A percentile compares a stretch with the other conserved stretches of the same genome.
Evolutionary conservation across 441 rosid species (phyloP).

Genomic region (Manihot esculenta): DNA sequence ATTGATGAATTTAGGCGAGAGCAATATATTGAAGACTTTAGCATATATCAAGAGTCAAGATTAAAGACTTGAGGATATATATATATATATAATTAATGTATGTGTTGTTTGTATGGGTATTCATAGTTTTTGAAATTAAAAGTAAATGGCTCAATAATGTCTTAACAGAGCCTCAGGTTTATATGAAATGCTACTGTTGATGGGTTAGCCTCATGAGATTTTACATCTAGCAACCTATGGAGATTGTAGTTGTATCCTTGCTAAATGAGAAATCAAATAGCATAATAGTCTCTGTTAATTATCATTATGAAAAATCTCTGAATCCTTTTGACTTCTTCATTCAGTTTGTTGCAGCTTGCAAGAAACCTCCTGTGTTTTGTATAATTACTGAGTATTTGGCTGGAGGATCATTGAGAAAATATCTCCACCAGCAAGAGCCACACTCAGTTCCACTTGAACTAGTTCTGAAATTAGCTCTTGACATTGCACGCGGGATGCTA

Average conservation of each 20-base stretch:
- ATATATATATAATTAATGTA: neutral
- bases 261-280: constrained; percentile 7
- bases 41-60: neutral
- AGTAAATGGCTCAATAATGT: constrained; percentile 14
- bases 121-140: neutral
- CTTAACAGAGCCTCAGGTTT: neutral
- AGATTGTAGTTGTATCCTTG: neutral
- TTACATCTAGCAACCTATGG: constrained; percentile 6
- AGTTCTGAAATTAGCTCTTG: constrained; percentile 63
- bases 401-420: constrained; percentile 67
- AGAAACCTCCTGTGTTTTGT: constrained; percentile 76
- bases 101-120: too few relatives aligned
- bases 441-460: constrained; percentile 58
- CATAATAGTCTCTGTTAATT: neutral
- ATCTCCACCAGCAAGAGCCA: constrained; percentile 72
- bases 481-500: constrained; percentile 73
- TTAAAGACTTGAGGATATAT: constrained; percentile 3
- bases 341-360: constrained; percentile 83
- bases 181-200: too few relatives aligned
- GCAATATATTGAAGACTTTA: neutral
- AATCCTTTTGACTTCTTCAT: constrained; percentile 25
- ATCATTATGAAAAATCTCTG: constrained; percentile 4
- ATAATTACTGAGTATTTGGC: constrained; percentile 73
- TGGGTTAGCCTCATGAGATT: neutral
- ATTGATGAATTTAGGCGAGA: neutral